Base-by-base conservation (phyloP, 108 stramenopile species). In the Skeletonema potamos region DNA sequence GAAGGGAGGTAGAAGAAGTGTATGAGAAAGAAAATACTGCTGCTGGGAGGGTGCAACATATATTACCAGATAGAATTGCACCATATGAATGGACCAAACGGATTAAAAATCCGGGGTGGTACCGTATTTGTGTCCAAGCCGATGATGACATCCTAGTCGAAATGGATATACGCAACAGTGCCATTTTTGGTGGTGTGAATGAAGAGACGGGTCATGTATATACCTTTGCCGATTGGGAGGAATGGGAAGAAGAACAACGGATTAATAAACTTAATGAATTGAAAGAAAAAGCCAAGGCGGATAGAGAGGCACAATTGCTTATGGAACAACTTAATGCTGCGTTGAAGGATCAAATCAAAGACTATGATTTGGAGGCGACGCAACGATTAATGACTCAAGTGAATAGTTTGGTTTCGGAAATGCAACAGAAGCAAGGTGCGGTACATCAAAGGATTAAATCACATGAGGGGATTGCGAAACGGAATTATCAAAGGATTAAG, bases 401-500 rank as follows among this genome's bases (percentile, higher is more conserved):
- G 30, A 70, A 78, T 66, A 39, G 32, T 15, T 39, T 71, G 58
- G 64, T 70, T 18, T 26, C 65, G 6, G 37, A 61, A 33, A 30
- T 78, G 62, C 68, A 70, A 26, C 61, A 59, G 48, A 43, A 29
- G 11, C 70, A 66, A 51, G 28, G 56, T 27, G 65, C 44, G 6
- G 48, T 58, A 64, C 82, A 88, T 29, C 86, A 83, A 55, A 58
- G 92, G 43, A 78, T 88, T 6, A 82, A 79, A 37, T 80, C 88
- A 17, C 77, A 71, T 48, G 77, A 71, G 43, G 33, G 41, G 32
- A 85, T 86, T 13, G 90, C 90, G 34, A 83, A 84, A 59, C 84
- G 89, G 64, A 88, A 85, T 64, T 82, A 87, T 69, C 87, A 86
- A 9, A 77, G 85, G 36, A 94, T 94, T 86, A 86, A 84, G 6